Evolutionary conservation across 2,329 filamentous ascomycete species (phyloP), one percentile per base, ranked within the genome.

Genomic region (Plenodomus lindquistii): DNA sequence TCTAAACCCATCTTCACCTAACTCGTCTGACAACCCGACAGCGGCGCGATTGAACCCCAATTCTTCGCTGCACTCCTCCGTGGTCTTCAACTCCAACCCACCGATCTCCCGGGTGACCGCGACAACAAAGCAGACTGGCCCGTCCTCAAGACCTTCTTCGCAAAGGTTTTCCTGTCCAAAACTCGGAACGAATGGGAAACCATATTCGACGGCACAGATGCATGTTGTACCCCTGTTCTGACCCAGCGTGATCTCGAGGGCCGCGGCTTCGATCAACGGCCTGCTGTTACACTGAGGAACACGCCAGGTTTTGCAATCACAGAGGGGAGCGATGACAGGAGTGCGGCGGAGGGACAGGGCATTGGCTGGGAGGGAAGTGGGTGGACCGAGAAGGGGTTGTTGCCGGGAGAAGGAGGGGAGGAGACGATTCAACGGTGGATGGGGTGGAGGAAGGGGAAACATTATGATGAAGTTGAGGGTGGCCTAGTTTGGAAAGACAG

Each of bases 131-230:
- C 59, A 1, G 80, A 79, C 18, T 97, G 91, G 92, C 81, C 83
- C 0, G 81, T 78, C 39, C 78, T 97, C 60, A 79, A 80, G 42
- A 64, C 73, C 1, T 67, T 84, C 2, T 87, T 96, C 57, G 80
- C 79, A 2, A 67, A 67, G 3, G 77, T 76, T 0, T 97, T 97
- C 71, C 83, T 79, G 68, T 72, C 76, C 37, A 90, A 85, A 74
- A 87, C 87, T 4, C 80, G 92, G 27, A 67, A 73, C 0, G 87
- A 96, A 69, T 97, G 93, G 93, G 93, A 96, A 73, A 68, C 52
- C 3, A 77, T 96, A 5, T 97, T 97, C 68, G 89, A 96, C 68
- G 89, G 88, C 10, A 94, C 89, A 0, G 93, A 97, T 74, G 93
- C 93, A 1, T 97, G 93, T 71, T 91, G 88, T 55, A 91, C 89